These are phyloP conservation scores for Populus davidiana DNA, from an alignment of 345 rosid species.

Conservation along the genomic window DNA sequence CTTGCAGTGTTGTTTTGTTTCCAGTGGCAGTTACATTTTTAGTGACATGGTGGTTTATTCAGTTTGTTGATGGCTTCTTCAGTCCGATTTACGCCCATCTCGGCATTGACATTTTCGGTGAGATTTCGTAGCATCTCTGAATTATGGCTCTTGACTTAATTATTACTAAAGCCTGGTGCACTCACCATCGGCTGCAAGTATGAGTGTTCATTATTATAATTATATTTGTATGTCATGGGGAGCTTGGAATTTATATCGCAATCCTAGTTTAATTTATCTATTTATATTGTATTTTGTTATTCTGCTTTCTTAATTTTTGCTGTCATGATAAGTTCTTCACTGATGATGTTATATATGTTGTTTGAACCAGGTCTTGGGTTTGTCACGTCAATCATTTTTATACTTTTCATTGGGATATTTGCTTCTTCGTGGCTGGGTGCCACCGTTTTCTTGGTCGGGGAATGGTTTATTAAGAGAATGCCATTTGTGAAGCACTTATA, in stretches of 20 bases:
- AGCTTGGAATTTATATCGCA: no score
- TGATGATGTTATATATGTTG: constrained; percentile 4
- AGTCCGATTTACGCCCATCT: constrained; percentile 74
- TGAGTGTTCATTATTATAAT: no score
- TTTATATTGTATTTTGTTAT: background rate
- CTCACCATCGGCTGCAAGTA: no score
- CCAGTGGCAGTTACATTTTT: constrained; percentile 84
- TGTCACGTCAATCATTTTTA: constrained; percentile 65
- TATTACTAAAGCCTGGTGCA: no score
- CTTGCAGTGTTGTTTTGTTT: constrained; percentile 75
- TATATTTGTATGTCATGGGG: no score
- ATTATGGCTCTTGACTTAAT: no score
- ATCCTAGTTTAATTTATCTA: no score
- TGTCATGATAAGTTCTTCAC: background rate
- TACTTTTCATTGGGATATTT: constrained; percentile 72
- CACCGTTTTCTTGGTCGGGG: constrained; percentile 72
- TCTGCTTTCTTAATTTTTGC: background rate
- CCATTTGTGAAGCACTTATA: constrained; percentile 75
- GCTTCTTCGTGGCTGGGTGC: constrained; percentile 87
- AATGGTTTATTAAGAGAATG: constrained; percentile 79
- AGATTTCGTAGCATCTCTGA: constrained; percentile 17
- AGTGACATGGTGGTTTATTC: constrained; percentile 80
- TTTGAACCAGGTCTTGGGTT: constrained; percentile 73
- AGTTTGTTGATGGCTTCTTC: constrained; percentile 84
- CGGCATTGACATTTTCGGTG: constrained; percentile 78